Conservation (phyloP, 805 yeast species). For the Komagataella mondaviorum region DNA sequence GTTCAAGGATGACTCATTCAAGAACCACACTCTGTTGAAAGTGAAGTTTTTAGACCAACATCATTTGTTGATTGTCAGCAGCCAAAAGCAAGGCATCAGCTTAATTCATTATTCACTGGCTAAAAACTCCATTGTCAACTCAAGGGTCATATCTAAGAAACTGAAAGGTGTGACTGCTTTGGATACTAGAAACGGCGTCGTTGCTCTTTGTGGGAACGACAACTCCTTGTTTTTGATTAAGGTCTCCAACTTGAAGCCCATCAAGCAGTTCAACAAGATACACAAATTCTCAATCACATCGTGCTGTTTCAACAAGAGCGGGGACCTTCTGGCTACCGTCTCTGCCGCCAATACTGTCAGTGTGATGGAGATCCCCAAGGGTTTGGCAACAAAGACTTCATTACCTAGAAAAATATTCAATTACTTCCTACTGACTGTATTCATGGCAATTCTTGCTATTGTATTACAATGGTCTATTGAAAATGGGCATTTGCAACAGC, state of each 20-base stretch:
- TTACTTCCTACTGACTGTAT: constrained; percentile 8
- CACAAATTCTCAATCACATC: constrained; percentile 73
- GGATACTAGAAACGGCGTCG: constrained; percentile 28
- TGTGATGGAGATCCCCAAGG: constrained; percentile 45
- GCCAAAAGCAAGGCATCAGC: constrained; percentile 23
- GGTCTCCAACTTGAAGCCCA: constrained; percentile 32
- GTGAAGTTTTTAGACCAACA: constrained; percentile 19
- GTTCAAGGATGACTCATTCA: constrained; percentile 8
- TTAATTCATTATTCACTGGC: constrained; percentile 30
- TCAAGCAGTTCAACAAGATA: constrained; percentile 41
- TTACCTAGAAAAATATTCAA: constrained; percentile 4
- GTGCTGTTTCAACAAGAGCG: constrained; percentile 56
- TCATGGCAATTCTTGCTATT: constrained; percentile 12
- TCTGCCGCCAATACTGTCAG: constrained; percentile 69
- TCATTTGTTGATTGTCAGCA: constrained; percentile 28
- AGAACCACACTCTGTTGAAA: constrained; percentile 12
- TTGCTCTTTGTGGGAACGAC: constrained; percentile 53
- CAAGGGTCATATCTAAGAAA: constrained; percentile 27
- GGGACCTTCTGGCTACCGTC: constrained; percentile 52
- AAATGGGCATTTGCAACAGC: constrained; percentile 14
- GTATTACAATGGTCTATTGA: constrained; percentile 14
- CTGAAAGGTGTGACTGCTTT: constrained; percentile 44
- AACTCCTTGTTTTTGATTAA: constrained; percentile 48
- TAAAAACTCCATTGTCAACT: constrained; percentile 25
- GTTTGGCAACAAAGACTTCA: constrained; percentile 27